Conservation (phyloP, 352 stramenopile genomes). For the Phytophthora citricola region DNA sequence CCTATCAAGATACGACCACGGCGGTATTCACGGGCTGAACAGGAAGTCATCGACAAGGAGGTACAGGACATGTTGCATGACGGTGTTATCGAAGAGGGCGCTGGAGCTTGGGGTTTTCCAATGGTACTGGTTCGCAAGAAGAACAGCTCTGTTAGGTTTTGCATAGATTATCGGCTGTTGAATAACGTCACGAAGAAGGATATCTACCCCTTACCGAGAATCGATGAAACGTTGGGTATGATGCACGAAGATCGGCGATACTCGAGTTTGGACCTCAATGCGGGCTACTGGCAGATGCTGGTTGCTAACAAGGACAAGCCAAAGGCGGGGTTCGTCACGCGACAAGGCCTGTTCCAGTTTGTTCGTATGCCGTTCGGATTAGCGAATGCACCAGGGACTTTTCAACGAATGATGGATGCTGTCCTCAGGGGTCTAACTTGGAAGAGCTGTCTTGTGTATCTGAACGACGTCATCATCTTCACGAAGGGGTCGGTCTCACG, state of each 20-base stretch:
- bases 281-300: background rate
- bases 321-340: background rate
- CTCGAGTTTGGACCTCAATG: background rate
- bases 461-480: background rate
- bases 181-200: background rate
- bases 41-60: constrained; percentile 14
- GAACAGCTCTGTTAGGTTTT: background rate
- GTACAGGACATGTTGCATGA: constrained; percentile 17
- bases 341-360: background rate
- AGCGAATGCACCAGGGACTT: background rate
- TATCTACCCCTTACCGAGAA: background rate
- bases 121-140: background rate
- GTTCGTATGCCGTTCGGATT: background rate
- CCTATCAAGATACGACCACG: constrained; percentile 16
- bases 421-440: background rate
- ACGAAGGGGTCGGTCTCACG: background rate
- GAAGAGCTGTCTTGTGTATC: background rate
- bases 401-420: background rate
- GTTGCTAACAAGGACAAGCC: background rate
- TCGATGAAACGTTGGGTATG: background rate
- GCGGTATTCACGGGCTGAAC: constrained; percentile 6
- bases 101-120: constrained; percentile 10
- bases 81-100: constrained; percentile 22
- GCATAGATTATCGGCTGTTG: background rate
- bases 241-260: background rate